A percentile compares a stretch with the other conserved stretches of the same genome.
These are phyloP conservation scores for Calophaca sinica DNA, from an alignment of 306 rosid species.

Conservation along the genomic window DNA sequence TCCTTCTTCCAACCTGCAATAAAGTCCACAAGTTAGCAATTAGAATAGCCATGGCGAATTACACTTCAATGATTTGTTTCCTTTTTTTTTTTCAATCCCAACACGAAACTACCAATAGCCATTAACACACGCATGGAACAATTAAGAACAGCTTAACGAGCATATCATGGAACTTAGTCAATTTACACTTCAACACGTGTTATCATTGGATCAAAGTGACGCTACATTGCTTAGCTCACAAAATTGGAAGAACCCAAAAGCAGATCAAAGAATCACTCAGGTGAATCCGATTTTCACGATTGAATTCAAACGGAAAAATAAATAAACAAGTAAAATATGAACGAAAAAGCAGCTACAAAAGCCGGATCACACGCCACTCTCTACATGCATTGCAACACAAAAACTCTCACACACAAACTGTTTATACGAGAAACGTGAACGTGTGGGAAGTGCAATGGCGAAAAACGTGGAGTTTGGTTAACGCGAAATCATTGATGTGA, in stretches of 20 bases:
- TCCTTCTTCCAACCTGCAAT: slow-evolving; percentile 88
- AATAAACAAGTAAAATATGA: slow-evolving; percentile 1
- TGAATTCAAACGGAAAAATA: not conserved
- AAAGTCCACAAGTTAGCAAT: slow-evolving; percentile 39
- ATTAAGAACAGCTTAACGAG: not conserved
- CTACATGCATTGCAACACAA: slow-evolving; percentile 35
- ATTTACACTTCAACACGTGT: slow-evolving; percentile 11
- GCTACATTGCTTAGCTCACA: not conserved
- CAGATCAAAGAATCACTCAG: slow-evolving; percentile 39
- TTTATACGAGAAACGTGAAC: not conserved
- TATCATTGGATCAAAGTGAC: slow-evolving; percentile 49
- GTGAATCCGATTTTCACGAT: not conserved
- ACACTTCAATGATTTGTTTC: not conserved
- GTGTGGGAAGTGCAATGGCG: slow-evolving; percentile 8
- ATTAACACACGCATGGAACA: slow-evolving; percentile 7
- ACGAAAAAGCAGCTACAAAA: slow-evolving; percentile 17
- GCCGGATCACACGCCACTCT: slow-evolving; percentile 43
- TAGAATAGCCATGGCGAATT: slow-evolving; percentile 28
- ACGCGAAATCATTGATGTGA: not conserved
- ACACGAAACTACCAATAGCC: not conserved
- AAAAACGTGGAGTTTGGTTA: not conserved
- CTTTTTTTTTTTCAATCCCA: slow-evolving; percentile 9
- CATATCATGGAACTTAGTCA: slow-evolving; percentile 16
- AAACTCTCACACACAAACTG: not conserved
- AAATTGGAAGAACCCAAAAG: slow-evolving; percentile 37